A percentile compares a stretch with the other conserved stretches of the same genome.
Conservation (phyloP, 2,329 filamentous ascomycete genomes). For the Cladorrhinum sp. region DNA sequence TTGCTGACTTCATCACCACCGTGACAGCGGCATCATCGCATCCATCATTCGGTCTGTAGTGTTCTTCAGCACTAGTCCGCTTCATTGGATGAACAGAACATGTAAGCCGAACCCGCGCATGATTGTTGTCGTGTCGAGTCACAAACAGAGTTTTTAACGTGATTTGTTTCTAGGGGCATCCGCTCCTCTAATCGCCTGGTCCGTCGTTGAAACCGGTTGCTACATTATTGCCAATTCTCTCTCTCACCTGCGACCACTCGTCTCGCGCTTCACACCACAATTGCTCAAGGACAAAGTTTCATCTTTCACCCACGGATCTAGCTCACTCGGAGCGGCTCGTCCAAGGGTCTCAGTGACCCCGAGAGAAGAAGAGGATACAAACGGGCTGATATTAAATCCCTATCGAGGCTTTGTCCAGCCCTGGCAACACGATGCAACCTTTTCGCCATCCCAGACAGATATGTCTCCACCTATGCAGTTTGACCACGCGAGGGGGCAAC, state of each 20-base stretch:
- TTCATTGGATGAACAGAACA: slow-evolving; percentile 24
- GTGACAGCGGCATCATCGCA: slow-evolving; percentile 25
- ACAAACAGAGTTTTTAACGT: not conserved
- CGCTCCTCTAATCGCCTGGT: slow-evolving; percentile 27
- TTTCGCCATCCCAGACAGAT: not conserved
- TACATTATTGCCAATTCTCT: slow-evolving; percentile 31
- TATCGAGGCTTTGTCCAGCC: not conserved
- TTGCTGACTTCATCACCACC: not conserved
- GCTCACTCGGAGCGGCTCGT: too few species aligned
- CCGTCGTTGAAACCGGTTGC: slow-evolving; percentile 27
- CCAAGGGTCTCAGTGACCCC: too few species aligned
- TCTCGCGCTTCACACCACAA: slow-evolving; percentile 20
- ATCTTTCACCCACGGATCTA: not conserved
- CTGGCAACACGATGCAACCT: not conserved
- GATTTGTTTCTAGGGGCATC: slow-evolving; percentile 16
- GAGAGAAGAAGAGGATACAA: not conserved
- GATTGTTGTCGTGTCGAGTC: too few species aligned
- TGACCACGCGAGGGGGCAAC: too few species aligned
- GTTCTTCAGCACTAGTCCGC: slow-evolving; percentile 24
- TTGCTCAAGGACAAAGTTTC: slow-evolving; percentile 16
- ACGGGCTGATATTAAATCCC: not conserved
- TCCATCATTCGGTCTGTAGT: slow-evolving; percentile 23
- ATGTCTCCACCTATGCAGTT: not conserved
- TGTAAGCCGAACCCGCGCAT: slow-evolving; percentile 18
- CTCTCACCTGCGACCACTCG: slow-evolving; percentile 25